phyloP scores from a whole-genome alignment of 169 alveolate species.

The Cryptosporidium parvum region DNA sequence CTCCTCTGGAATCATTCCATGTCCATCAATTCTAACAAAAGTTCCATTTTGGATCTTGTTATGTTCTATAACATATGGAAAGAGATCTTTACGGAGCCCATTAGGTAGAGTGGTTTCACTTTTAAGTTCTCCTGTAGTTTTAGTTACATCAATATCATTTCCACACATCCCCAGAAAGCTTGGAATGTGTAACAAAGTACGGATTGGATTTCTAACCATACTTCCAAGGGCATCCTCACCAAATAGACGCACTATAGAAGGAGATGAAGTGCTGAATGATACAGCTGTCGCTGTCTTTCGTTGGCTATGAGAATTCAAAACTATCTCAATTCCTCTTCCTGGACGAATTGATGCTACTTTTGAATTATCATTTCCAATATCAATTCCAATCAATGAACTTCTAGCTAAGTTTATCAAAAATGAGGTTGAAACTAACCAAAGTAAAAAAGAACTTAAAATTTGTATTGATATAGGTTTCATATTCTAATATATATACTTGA shows the following conservation, averaged over 20 bases:
- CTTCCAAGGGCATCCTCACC: conserved; percentile 80
- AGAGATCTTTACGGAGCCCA: conserved; percentile 51
- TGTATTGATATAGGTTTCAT: not conserved
- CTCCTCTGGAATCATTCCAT: conserved; percentile 73
- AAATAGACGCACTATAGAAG: conserved; percentile 78
- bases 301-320: conserved; percentile 81
- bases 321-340: conserved; percentile 83
- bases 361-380: conserved; percentile 82
- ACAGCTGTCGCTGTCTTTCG: conserved; percentile 82
- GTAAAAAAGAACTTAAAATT: not conserved
- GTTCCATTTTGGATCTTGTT: conserved; percentile 33
- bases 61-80: conserved; percentile 42
- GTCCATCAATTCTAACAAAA: conserved; percentile 43
- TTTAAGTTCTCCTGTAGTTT: conserved; percentile 77
- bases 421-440: not conserved
- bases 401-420: not conserved
- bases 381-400: conserved; percentile 82
- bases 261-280: conserved; percentile 75
- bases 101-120: conserved; percentile 47
- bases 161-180: conserved; percentile 79
- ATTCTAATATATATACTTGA: not conserved
- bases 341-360: conserved; percentile 85
- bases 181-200: conserved; percentile 75
- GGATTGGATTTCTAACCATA: conserved; percentile 79
- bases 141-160: not conserved